Percentiles rank a stretch among this genome's conserved stretches.
Conservation (phyloP, 192 early-diverging fungal genomes). For the Coemansia sp. region DNA sequence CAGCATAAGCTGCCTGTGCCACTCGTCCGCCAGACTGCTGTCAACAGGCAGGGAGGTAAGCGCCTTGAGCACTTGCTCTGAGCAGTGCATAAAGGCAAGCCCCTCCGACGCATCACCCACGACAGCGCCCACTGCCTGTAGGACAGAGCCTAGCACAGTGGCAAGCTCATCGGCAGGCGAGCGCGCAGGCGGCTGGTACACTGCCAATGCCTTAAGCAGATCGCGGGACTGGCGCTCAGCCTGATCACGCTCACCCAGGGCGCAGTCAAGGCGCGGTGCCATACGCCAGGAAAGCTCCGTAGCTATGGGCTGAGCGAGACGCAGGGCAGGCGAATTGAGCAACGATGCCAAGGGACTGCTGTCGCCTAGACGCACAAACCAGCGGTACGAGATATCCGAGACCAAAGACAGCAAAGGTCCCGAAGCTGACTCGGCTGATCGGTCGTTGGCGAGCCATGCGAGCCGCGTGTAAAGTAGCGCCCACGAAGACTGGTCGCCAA, state of each 20-base stretch:
- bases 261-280: slow-evolving; percentile 19
- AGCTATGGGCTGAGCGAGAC: slow-evolving; percentile 28
- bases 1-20: slow-evolving; percentile 16
- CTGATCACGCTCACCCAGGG: slow-evolving; percentile 11
- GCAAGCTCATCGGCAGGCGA: slow-evolving; percentile 3
- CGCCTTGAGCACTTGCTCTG: not conserved
- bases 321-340: slow-evolving; percentile 11
- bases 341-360: not conserved
- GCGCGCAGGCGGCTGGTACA: slow-evolving; percentile 5
- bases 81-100: not conserved
- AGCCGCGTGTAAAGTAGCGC: slow-evolving; percentile 34
- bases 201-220: slow-evolving; percentile 21
- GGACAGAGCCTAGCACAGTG: not conserved
- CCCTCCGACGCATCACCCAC: not conserved
- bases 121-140: slow-evolving; percentile 2
- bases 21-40: not conserved
- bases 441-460: slow-evolving; percentile 36
- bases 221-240: slow-evolving; percentile 11
- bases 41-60: slow-evolving; percentile 1
- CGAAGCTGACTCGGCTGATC: not conserved
- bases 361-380: slow-evolving; percentile 20
- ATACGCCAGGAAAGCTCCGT: slow-evolving; percentile 38
- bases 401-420: slow-evolving; percentile 23
- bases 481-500: slow-evolving; percentile 25
- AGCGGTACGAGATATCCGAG: slow-evolving; percentile 24